Percentiles rank a stretch among this genome's conserved stretches.
These are phyloP conservation scores for Phytophthora quininea DNA, from an alignment of 352 stramenopile species.

Conservation along the genomic window DNA sequence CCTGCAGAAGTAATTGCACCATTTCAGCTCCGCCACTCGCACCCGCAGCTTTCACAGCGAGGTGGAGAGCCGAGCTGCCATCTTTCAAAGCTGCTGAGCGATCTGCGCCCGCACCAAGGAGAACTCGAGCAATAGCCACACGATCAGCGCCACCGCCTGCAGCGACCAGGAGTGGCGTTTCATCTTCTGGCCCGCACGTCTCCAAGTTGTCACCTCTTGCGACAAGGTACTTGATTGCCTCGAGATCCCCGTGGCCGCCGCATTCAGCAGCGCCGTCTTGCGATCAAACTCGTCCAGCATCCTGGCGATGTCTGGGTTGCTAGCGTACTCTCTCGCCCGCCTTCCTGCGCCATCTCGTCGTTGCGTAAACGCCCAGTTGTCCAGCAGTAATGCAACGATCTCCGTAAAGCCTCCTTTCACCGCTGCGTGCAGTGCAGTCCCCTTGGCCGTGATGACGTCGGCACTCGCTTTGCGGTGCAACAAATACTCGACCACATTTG, in stretches of 20 bases:
- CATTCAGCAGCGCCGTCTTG: constrained; percentile 23
- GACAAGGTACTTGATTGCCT: constrained; percentile 20
- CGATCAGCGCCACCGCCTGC: constrained; percentile 13
- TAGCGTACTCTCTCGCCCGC: constrained; percentile 20
- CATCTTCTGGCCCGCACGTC: constrained; percentile 20
- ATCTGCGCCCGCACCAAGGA: constrained; percentile 21
- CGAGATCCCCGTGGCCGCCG: constrained; percentile 11
- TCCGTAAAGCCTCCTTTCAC: constrained; percentile 21
- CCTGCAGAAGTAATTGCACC: constrained; percentile 20
- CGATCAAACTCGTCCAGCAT: constrained; percentile 23
- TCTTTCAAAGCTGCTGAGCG: constrained; percentile 17
- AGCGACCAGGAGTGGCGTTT: constrained; percentile 23
- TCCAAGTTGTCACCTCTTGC: constrained; percentile 15
- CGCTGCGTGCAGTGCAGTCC: constrained; percentile 27
- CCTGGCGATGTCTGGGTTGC: constrained; percentile 18
- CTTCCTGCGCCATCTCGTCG: constrained; percentile 20
- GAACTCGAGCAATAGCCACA: constrained; percentile 14
- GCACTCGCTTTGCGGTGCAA: constrained; percentile 17
- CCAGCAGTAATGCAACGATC: constrained; percentile 22
- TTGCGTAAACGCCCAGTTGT: constrained; percentile 24
- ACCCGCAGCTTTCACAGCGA: constrained; percentile 29
- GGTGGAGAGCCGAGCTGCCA: constrained; percentile 24
- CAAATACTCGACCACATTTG: constrained; percentile 21
- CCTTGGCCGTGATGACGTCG: constrained; percentile 19
- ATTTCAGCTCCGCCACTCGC: constrained; percentile 22